Conservation (phyloP, 2,329 filamentous ascomycete genomes). For the Mariannaea sp. region DNA sequence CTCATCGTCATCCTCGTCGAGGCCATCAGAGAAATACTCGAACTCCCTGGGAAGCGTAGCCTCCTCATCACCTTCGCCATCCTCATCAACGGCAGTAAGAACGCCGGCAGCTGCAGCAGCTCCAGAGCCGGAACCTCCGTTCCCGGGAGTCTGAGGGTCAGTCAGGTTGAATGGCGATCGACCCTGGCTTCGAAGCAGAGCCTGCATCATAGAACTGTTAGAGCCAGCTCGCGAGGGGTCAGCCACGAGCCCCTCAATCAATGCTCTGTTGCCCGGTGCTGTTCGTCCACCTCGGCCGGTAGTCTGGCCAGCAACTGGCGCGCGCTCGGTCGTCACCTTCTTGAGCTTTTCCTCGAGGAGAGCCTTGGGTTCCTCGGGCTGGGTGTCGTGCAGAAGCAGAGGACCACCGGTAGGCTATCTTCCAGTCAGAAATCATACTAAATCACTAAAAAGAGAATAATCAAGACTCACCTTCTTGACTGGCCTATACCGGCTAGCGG, state of each 20-base stretch:
- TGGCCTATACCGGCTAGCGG: slow-evolving; percentile 86
- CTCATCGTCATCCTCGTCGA: slow-evolving; percentile 56
- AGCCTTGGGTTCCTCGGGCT: slow-evolving; percentile 76
- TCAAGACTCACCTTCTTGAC: slow-evolving; percentile 76
- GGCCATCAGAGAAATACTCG: slow-evolving; percentile 75
- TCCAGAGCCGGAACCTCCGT: slow-evolving; percentile 46
- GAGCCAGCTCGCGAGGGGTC: slow-evolving; percentile 40
- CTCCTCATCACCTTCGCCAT: slow-evolving; percentile 74
- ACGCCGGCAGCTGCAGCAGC: slow-evolving; percentile 78
- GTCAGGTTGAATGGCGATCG: slow-evolving; percentile 41
- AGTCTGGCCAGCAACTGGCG: slow-evolving; percentile 57
- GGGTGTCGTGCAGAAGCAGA: slow-evolving; percentile 84
- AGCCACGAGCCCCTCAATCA: slow-evolving; percentile 43
- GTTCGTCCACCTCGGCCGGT: slow-evolving; percentile 41
- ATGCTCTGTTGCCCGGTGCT: slow-evolving; percentile 39
- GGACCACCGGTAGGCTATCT: slow-evolving; percentile 87
- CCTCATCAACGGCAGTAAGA: slow-evolving; percentile 86
- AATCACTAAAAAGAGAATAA: not conserved
- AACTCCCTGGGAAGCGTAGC: slow-evolving; percentile 73
- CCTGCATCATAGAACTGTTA: slow-evolving; percentile 46
- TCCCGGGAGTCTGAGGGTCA: slow-evolving; percentile 39
- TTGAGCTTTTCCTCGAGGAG: slow-evolving; percentile 92
- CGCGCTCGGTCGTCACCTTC: slow-evolving; percentile 70
- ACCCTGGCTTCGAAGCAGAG: slow-evolving; percentile 49
- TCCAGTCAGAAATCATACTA: slow-evolving; percentile 30